These are phyloP conservation scores for Malania oleifera DNA, from an alignment of 164 flowering plant genomes.

Conservation along the genomic window DNA sequence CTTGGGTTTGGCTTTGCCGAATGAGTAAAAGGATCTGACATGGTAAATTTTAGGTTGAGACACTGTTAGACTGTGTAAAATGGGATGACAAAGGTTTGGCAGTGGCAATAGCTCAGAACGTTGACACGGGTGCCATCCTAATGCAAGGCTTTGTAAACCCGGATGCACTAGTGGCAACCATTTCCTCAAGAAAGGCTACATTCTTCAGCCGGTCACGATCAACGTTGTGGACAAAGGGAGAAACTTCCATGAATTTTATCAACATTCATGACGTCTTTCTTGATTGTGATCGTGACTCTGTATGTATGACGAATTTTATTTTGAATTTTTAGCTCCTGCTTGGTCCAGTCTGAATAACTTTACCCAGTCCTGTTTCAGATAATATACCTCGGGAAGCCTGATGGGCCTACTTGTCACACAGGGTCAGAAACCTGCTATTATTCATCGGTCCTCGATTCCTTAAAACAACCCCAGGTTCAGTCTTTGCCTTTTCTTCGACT, in stretches of 20 bases:
- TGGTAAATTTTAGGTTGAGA: conserved; percentile 47
- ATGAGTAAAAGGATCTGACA: neutral
- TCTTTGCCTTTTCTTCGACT: conserved; percentile 1
- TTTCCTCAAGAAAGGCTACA: conserved; percentile 79
- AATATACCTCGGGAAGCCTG: conserved; percentile 91
- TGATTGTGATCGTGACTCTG: conserved; percentile 95
- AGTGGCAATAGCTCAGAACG: conserved; percentile 95
- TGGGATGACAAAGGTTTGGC: conserved; percentile 97
- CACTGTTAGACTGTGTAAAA: conserved; percentile 62
- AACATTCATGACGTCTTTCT: conserved; percentile 70
- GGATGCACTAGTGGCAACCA: conserved; percentile 71
- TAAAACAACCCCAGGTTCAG: conserved; percentile 41
- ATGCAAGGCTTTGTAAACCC: conserved; percentile 97
- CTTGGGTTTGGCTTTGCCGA: neutral
- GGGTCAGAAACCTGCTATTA: conserved; percentile 91
- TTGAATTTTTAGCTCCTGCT: neutral
- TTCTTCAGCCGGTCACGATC: conserved; percentile 87
- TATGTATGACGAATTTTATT: conserved; percentile 22
- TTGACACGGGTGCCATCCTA: conserved; percentile 85
- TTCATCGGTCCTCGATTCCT: conserved; percentile 44
- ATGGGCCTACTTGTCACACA: conserved; percentile 95
- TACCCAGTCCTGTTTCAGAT: conserved; percentile 41
- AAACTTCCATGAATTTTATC: conserved; percentile 87
- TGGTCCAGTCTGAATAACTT: neutral
- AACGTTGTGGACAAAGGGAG: conserved; percentile 85